Percentiles rank a stretch among this genome's conserved stretches.
These are phyloP conservation scores for Beauveria bassiana DNA, from an alignment of 2,329 filamentous ascomycete genomes.

Conservation along the genomic window DNA sequence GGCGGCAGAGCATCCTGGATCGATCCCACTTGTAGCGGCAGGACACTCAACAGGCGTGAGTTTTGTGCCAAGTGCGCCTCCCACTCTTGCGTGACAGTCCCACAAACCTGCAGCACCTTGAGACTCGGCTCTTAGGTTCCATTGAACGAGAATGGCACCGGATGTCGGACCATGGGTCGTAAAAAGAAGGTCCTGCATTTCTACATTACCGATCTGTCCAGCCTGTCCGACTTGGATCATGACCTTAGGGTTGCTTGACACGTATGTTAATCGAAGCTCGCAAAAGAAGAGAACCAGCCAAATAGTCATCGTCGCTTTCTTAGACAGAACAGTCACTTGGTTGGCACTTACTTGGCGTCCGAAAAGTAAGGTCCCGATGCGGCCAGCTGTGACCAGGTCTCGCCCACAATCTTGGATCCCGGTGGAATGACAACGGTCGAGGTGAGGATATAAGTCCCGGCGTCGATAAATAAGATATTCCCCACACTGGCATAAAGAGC, in stretches of 20 bases:
- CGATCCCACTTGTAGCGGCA: conserved; percentile 33
- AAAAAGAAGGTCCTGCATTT: conserved; percentile 63
- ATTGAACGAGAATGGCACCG: conserved; percentile 63
- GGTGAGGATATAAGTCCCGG: conserved; percentile 37
- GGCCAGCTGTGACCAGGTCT: conserved; percentile 36
- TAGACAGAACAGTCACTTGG: too few relatives aligned
- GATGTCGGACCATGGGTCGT: conserved; percentile 56
- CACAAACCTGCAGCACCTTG: conserved; percentile 35
- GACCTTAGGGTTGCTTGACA: conserved; percentile 38
- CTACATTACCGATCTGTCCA: conserved; percentile 55
- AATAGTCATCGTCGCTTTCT: too few relatives aligned
- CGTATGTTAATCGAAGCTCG: not conserved
- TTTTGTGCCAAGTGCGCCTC: conserved; percentile 59
- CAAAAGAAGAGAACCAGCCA: not conserved
- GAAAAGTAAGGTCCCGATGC: conserved; percentile 38
- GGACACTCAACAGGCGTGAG: conserved; percentile 56
- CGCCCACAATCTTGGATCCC: conserved; percentile 36
- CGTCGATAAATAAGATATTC: conserved; percentile 25
- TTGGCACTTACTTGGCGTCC: conserved; percentile 14
- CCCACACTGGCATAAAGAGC: not conserved
- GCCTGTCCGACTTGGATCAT: conserved; percentile 57
- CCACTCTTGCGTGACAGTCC: conserved; percentile 66
- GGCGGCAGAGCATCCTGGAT: conserved; percentile 50
- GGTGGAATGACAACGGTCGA: conserved; percentile 37
- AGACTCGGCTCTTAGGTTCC: conserved; percentile 34